Evolutionary conservation across 2,329 filamentous ascomycete species (phyloP).

Genomic region (Stemphylium vesicarium): DNA sequence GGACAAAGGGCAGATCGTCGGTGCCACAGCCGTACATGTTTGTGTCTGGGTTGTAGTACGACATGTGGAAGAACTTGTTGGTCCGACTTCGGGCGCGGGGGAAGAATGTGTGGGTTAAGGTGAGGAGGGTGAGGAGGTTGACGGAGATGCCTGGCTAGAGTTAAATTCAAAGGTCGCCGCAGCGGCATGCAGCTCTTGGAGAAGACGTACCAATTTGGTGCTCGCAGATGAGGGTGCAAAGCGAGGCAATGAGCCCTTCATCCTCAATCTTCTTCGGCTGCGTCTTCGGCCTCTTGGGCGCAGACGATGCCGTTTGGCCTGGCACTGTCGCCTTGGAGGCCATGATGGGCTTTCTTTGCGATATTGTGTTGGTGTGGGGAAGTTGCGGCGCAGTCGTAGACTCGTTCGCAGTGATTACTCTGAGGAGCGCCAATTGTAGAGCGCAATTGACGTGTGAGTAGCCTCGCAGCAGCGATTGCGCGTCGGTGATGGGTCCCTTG

Average conservation of each 20-base stretch:
- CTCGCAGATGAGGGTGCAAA: conserved; percentile 74
- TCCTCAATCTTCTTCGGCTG: conserved; percentile 63
- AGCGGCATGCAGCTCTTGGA: background rate
- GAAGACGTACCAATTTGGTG: conserved; percentile 76
- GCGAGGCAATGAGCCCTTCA: conserved; percentile 65
- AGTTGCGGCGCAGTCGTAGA: conserved; percentile 10
- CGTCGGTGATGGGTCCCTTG: background rate
- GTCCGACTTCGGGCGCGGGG: conserved; percentile 80
- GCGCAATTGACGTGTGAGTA: no score
- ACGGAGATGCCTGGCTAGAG: conserved; percentile 72
- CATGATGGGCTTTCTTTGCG: conserved; percentile 17
- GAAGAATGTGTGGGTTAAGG: conserved; percentile 81
- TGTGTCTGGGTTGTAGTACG: conserved; percentile 75
- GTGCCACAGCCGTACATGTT: conserved; percentile 76
- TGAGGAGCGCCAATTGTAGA: background rate
- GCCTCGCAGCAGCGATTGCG: background rate
- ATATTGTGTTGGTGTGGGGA: background rate
- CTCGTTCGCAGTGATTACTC: background rate
- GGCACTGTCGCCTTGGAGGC: conserved; percentile 23
- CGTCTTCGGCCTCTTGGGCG: conserved; percentile 26
- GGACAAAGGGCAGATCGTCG: conserved; percentile 79
- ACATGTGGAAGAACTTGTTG: conserved; percentile 86
- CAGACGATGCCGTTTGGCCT: conserved; percentile 16
- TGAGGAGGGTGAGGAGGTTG: conserved; percentile 82
- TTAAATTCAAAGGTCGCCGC: background rate